A percentile compares a stretch with the other conserved stretches of the same genome.
These are phyloP conservation scores for Teunomyces barrocoloradensis DNA, from an alignment of 805 yeast species.

Conservation along the genomic window DNA sequence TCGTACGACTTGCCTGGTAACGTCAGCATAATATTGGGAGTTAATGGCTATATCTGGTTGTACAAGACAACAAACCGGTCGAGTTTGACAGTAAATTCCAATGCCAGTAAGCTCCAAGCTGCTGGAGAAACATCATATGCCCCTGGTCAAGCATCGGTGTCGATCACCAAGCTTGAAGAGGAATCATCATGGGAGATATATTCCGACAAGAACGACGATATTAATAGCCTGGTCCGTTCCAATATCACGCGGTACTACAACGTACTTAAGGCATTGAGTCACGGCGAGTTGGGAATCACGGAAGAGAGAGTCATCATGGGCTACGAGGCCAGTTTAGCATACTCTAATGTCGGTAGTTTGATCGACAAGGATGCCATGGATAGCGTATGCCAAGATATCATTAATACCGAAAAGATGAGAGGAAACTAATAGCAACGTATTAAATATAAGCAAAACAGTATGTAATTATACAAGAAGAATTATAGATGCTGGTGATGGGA, in stretches of 20 bases:
- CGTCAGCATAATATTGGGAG: slow-evolving; percentile 85
- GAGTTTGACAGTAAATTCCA: slow-evolving; percentile 18
- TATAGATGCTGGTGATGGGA: slow-evolving; percentile 1
- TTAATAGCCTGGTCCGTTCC: slow-evolving; percentile 58
- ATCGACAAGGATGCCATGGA: slow-evolving; percentile 68
- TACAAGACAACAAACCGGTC: slow-evolving; percentile 54
- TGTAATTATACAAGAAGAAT: slow-evolving; percentile 4
- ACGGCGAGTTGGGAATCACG: slow-evolving; percentile 81
- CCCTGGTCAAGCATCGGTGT: slow-evolving; percentile 58
- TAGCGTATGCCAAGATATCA: slow-evolving; percentile 66
- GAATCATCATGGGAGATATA: slow-evolving; percentile 95
- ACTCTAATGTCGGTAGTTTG: slow-evolving; percentile 45
- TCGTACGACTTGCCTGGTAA: slow-evolving; percentile 91
- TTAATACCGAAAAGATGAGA: slow-evolving; percentile 72
- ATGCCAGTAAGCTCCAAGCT: slow-evolving; percentile 37
- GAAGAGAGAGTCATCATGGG: slow-evolving; percentile 76
- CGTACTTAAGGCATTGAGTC: slow-evolving; percentile 78
- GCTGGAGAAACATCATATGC: slow-evolving; percentile 37
- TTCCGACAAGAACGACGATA: slow-evolving; percentile 81
- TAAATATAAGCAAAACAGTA: neutral
- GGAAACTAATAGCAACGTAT: slow-evolving; percentile 34
- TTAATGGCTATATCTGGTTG: slow-evolving; percentile 93
- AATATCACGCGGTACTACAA: slow-evolving; percentile 84
- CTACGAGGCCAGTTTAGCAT: slow-evolving; percentile 86
- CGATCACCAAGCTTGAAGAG: slow-evolving; percentile 84